Evolutionary conservation across 2,329 filamentous ascomycete species (phyloP), one percentile per base, ranked within the genome.

Genomic region (Bipolaris cookei): DNA sequence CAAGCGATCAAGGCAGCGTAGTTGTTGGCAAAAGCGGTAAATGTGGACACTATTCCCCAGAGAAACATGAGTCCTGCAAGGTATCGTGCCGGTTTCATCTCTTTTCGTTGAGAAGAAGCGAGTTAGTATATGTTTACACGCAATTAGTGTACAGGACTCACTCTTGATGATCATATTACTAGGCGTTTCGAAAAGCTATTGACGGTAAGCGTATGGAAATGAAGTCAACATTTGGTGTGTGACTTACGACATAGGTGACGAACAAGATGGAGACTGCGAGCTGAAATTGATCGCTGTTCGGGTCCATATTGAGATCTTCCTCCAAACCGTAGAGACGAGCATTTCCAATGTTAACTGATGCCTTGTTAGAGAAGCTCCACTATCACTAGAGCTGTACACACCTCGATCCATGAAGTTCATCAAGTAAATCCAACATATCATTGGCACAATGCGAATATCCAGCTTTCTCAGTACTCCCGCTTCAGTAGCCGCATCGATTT

Each of bases 341-440:
- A 63, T 84, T 84, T 45, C 81, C 79, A 70, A 67, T 61, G 43
- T 47, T 51, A 28, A 69, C 62, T 67, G 18, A 13, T 13, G 4
- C 2, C 3, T 20, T 14, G 47, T 61, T 6, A 58, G 51, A 35
- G 7, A 25, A 5, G 18, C 10, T 8, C 11, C 54, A 4, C 37
- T 28, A n/a, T 23, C 6, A 8, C 14, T 13, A 11, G 25, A 23
- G 8, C 4, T 7, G 3, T 13, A 45, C 61, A 47, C 63, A 77
- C 80, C 80, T 51, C 84, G 78, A 68, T 87, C 85, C 66, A 70
- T 66, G 45, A 69, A 70, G 14, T 67, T 69, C 62, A 69, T 68
- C 18, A 87, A 65, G 59, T 85, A 87, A 4, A 85, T 77, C 44
- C 84, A 69, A 79, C 84, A 84, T 56, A 86, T 82, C 52, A 85